Percentiles rank a stretch among this genome's conserved stretches.
phyloP scores from a whole-genome alignment of 495 filamentous ascomycete species.

The Mytilinidion resinicola region DNA sequence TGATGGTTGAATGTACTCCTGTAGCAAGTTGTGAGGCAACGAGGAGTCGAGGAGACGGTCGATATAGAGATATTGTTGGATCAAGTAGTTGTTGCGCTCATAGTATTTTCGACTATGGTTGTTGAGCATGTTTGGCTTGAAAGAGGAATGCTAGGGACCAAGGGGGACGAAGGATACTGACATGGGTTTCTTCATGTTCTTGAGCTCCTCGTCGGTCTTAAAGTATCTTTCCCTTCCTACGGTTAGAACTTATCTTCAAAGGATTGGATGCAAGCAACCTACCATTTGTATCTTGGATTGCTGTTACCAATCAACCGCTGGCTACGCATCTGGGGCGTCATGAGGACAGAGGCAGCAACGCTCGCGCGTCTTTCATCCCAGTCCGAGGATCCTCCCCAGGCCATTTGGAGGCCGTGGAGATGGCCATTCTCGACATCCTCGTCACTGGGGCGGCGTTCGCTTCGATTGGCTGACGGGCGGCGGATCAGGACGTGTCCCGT shows the following conservation, averaged over 20 bases:
- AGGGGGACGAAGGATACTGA: conserved; percentile 28
- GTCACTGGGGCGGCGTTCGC: conserved; percentile 18
- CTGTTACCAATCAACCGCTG: conserved; percentile 71
- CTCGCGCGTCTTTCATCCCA: conserved; percentile 33
- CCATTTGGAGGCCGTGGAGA: conserved; percentile 9
- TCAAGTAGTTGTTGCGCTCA: conserved; percentile 71
- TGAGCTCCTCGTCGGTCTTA: conserved; percentile 61
- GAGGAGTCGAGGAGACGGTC: conserved; percentile 87
- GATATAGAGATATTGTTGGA: conserved; percentile 86
- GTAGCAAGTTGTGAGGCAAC: conserved; percentile 74
- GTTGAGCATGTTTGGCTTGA: conserved; percentile 12
- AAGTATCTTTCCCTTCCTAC: conserved; percentile 54
- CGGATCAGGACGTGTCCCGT: background rate
- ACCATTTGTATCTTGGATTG: conserved; percentile 67
- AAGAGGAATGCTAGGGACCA: conserved; percentile 5
- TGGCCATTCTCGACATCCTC: conserved; percentile 22
- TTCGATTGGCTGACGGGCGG: conserved; percentile 12
- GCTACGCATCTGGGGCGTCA: conserved; percentile 64
- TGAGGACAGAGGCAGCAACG: conserved; percentile 43
- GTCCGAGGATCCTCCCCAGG: conserved; percentile 4
- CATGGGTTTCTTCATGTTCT: conserved; percentile 57
- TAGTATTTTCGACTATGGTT: conserved; percentile 63
- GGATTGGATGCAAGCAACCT: background rate
- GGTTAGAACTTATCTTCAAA: background rate
- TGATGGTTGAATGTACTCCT: conserved; percentile 64